Base-by-base conservation (phyloP, 1,284 basidiomycete species). In the Neolentinus lepideus region DNA sequence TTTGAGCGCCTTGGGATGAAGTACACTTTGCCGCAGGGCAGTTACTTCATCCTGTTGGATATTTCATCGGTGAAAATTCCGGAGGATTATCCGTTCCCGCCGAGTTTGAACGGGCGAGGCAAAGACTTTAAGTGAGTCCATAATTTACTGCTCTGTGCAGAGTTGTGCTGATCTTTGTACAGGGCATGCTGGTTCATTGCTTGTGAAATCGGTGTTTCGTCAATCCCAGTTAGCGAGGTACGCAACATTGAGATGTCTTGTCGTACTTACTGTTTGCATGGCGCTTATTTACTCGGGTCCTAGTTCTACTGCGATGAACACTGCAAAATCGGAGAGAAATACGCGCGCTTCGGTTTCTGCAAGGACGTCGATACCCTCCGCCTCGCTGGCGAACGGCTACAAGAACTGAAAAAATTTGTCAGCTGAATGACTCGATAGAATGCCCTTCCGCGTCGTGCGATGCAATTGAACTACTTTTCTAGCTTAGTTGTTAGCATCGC, bases 181-280 rank as follows among this genome's bases (percentile, higher is more conserved):
- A 92, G 90, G 64, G 88, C 88, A 27, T 88, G 87, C 66, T 96
- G 93, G 93, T 94, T 94, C 74, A 87, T 95, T 61, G 92, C 92
- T 0, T 76, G 88, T 69, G 88, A 93, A 67, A 71, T 95, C 45
- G 91, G 90, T 21, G 94, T 97, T 21, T 95, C 94, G 38, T 85
- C 87, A 12, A 97, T 97, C 60, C 94, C 94, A 4, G 91, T 94
- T 56, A 95, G 93, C 76, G 94, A 94, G 80, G 91, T 92, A 63
- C 65, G 79, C 68, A 43, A n/a, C n/a, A n/a, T n/a, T n/a, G n/a
- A n/a, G n/a, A n/a, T n/a, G n/a, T n/a, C n/a, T n/a, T n/a, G n/a
- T n/a, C n/a, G n/a, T 33, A 11, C 55, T 57, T 54, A 51, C 46
- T 25, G 29, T 3, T 21, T 35, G 2, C 24, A 29, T 29, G 47